Conservation (phyloP, 139 green algal species). For the Edaphochlamys debaryana region DNA sequence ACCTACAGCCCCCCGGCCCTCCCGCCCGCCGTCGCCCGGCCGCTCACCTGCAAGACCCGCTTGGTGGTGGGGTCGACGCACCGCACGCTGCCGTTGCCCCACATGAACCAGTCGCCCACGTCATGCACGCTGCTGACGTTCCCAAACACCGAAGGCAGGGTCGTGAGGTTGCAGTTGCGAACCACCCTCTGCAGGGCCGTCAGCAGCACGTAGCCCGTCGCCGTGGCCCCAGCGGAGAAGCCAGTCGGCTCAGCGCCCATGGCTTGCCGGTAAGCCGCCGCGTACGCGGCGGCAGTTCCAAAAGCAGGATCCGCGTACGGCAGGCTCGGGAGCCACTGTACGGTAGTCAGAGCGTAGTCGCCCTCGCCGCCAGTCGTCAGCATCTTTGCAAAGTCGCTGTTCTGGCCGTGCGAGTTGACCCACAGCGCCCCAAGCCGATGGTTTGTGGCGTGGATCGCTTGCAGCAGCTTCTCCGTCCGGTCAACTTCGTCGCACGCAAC, state of each 20-base stretch:
- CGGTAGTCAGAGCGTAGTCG: slow-evolving; percentile 13
- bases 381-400: neutral
- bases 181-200: neutral
- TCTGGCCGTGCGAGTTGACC: slow-evolving; percentile 12
- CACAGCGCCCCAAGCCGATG: slow-evolving; percentile 15
- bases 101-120: neutral
- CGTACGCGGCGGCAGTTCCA: neutral
- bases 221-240: slow-evolving; percentile 9
- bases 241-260: neutral
- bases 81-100: neutral
- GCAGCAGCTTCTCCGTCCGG: neutral
- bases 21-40: too few relatives aligned
- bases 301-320: slow-evolving; percentile 20
- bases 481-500: slow-evolving; percentile 4
- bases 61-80: neutral
- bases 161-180: neutral
- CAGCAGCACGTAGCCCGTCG: slow-evolving; percentile 14
- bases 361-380: neutral
- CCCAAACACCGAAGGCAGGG: neutral
- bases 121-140: too few relatives aligned
- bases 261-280: neutral
- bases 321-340: slow-evolving; percentile 27
- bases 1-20: neutral
- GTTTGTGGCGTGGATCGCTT: neutral
- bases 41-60: too few relatives aligned